These are phyloP conservation scores for Podaxis sp. DNA, from an alignment of 768 basidiomycete species.

Conservation along the genomic window DNA sequence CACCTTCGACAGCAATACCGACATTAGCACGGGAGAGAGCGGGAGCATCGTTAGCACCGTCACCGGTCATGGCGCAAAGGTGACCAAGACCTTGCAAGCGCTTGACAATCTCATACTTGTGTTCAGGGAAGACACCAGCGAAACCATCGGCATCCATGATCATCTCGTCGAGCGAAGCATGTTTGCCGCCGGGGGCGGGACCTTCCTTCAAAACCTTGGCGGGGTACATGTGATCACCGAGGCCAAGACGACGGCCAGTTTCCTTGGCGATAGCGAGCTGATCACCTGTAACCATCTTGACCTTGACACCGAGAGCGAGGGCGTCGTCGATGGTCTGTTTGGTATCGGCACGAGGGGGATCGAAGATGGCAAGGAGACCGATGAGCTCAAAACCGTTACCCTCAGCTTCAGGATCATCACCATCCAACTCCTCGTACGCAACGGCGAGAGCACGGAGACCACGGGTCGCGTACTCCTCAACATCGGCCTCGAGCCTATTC, in stretches of 20 bases:
- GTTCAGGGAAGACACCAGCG: conserved; percentile 98
- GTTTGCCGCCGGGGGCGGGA: conserved; percentile 83
- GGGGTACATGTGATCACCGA: conserved; percentile 99
- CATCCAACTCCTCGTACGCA: conserved; percentile 90
- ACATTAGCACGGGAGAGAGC: conserved; percentile 98
- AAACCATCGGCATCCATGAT: conserved; percentile 99
- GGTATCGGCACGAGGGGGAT: conserved; percentile 96
- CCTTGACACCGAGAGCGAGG: conserved; percentile 91
- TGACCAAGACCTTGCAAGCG: conserved; percentile 95
- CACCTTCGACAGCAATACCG: conserved; percentile 99
- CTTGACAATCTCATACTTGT: conserved; percentile 99
- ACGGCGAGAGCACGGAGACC: conserved; percentile 98
- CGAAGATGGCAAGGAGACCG: conserved; percentile 96
- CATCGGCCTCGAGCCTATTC: conserved; percentile 88
- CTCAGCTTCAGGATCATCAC: conserved; percentile 78
- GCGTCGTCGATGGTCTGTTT: conserved; percentile 99
- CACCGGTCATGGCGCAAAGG: conserved; percentile 98
- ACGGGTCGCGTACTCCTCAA: conserved; percentile 92
- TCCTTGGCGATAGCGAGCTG: conserved; percentile 99
- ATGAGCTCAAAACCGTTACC: conserved; percentile 97
- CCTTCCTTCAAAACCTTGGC: conserved; percentile 98
- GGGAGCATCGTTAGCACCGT: conserved; percentile 98
- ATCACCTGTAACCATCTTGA: conserved; percentile 99
- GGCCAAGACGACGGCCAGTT: conserved; percentile 95
- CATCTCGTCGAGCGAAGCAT: conserved; percentile 90